Percentiles rank a stretch among this genome's conserved stretches.
Conservation (phyloP, 2,329 filamentous ascomycete genomes). For the Hymenoscyphus repandus region DNA sequence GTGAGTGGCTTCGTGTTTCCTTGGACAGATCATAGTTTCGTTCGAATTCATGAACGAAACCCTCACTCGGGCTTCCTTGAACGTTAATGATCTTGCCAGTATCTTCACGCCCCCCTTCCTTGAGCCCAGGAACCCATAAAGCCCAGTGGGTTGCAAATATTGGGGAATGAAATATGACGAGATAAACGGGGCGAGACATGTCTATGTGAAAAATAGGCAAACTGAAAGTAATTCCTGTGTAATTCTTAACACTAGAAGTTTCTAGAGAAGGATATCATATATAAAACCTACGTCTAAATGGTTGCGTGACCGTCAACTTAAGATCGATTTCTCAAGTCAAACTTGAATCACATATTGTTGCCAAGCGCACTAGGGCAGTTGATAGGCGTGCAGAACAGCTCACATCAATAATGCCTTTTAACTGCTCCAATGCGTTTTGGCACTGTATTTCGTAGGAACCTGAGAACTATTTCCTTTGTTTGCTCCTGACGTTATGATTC, state of each 20-base stretch:
- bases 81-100: conserved; percentile 25
- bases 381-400: too few relatives aligned
- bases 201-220: neutral
- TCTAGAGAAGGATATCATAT: neutral
- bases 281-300: too few relatives aligned
- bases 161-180: conserved; percentile 21
- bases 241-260: neutral
- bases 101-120: conserved; percentile 2
- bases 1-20: conserved; percentile 1
- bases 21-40: conserved; percentile 19
- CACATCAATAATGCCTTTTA: too few relatives aligned
- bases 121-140: conserved; percentile 20
- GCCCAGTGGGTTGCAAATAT: conserved; percentile 28
- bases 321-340: neutral
- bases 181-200: conserved; percentile 17
- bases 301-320: neutral
- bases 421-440: too few relatives aligned
- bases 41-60: conserved; percentile 20
- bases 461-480: too few relatives aligned
- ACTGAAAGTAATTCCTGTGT: neutral
- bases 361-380: too few relatives aligned
- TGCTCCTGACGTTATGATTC: too few relatives aligned
- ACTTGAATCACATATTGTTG: neutral
- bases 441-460: too few relatives aligned
- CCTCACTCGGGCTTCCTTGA: conserved; percentile 18